A percentile compares a stretch with the other conserved stretches of the same genome.
Evolutionary conservation across 495 filamentous ascomycete genomes (phyloP).

Genomic region (Annulohypoxylon nitens): DNA sequence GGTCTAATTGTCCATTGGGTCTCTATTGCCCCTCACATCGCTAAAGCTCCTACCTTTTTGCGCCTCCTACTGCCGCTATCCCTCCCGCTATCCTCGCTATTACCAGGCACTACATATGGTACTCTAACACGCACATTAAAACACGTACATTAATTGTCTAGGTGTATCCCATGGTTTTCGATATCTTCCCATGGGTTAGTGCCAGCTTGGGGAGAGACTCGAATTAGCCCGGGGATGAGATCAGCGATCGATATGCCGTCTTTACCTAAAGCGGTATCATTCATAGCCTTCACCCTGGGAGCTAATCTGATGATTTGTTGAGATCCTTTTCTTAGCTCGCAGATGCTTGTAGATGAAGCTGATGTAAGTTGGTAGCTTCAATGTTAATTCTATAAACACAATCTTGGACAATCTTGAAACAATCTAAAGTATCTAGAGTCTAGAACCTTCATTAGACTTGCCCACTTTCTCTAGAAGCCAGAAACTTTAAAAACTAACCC

Average conservation of each 20-base stretch:
- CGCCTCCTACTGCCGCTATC: neutral
- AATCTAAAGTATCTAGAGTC: neutral
- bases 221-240: conserved; percentile 16
- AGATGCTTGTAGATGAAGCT: conserved; percentile 5
- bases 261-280: conserved; percentile 25
- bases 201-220: neutral
- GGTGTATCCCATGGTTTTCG: neutral
- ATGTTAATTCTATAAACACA: conserved; percentile 16
- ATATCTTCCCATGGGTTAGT: neutral
- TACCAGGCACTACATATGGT: no score
- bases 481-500: conserved; percentile 11
- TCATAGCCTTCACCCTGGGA: conserved; percentile 16
- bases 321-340: conserved; percentile 20
- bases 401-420: conserved; percentile 25
- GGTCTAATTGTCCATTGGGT: neutral
- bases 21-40: neutral
- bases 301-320: conserved; percentile 32
- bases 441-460: conserved; percentile 18
- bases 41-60: conserved; percentile 1
- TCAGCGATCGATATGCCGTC: conserved; percentile 35
- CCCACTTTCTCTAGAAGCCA: conserved; percentile 4
- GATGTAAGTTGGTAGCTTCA: neutral
- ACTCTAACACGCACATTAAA: conserved; percentile 1
- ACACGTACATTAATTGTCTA: neutral
- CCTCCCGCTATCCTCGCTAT: neutral